Base-by-base conservation (phyloP, 495 filamentous ascomycete species). In the Aspergillus funiculosus region DNA sequence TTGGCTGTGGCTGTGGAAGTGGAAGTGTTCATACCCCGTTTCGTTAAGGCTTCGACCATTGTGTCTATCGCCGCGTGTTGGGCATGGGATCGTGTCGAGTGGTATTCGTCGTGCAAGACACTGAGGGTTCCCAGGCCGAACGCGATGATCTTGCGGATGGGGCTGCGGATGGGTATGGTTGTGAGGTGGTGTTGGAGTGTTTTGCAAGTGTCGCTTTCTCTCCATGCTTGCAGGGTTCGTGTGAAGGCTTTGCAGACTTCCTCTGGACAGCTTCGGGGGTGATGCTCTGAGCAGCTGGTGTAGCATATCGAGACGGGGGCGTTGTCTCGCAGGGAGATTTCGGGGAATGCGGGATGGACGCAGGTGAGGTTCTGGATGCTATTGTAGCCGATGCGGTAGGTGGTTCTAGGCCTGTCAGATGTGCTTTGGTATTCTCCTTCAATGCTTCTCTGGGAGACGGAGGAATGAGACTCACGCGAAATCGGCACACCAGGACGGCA, bases 31-130 rank as follows among this genome's bases (percentile, higher is more conserved):
- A 43, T 8, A 22, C 46, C 46, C 15, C 39, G 28, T 20, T 27
- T 25, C 7, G 21, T 30, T 18, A 54, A 37, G 0, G 26, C 35
- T 10, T 35, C 29, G 18, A 36, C 48, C 42, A 56, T 59, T 1
- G 47, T 59, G 34, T 48, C 37, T 5, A 59, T 25, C 4, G 57
- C 57, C 7, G 50, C 53, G 35, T 59, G 57, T 38, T 59, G 57
- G 9, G 40, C 41, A 24, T 58, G 50, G 6, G 45, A 48, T 8
- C 58, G 44, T 6, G 25, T 51, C 3, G 36, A 38, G 18, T 48
- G 26, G 21, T 34, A 53, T 6, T 29, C 43, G 10, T 51, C 31
- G 1, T 52, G 31, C 6, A 55, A 18, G 10, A 11, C 21, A 1
- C 26, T 50, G 8, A 58, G 6, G 0, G 46, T 39, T 6, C 57